phyloP scores from a whole-genome alignment of 148 eudicot genomes.

The Hydrangea macrophylla region DNA sequence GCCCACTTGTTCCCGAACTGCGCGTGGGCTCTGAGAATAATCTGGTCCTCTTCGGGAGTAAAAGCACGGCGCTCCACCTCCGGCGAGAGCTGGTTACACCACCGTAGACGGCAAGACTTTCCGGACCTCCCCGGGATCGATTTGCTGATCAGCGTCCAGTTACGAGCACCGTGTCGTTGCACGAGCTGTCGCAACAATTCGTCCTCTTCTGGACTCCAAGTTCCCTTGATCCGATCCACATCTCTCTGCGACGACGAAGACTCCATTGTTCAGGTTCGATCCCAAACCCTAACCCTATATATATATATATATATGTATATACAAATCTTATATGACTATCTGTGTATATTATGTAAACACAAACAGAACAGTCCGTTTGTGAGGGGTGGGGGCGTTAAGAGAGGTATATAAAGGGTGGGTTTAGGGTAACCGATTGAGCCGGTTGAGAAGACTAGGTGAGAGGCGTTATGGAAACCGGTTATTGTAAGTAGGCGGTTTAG shows the following conservation, averaged over 20 bases:
- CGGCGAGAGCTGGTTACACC: constrained; percentile 80
- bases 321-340: not conserved
- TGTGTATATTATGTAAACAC: not conserved
- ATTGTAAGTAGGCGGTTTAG: constrained; percentile 13
- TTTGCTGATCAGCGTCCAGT: constrained; percentile 58
- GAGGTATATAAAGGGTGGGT: constrained; percentile 17
- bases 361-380: not conserved
- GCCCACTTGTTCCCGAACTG: constrained; percentile 68
- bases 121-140: constrained; percentile 61
- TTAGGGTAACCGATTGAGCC: constrained; percentile 29
- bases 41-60: constrained; percentile 49
- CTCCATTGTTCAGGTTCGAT: not conserved
- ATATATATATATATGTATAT: not conserved
- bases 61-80: constrained; percentile 61
- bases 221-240: constrained; percentile 54
- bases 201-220: constrained; percentile 76
- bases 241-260: constrained; percentile 7
- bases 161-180: constrained; percentile 42
- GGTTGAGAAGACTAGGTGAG: constrained; percentile 9
- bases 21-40: constrained; percentile 44
- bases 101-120: constrained; percentile 62
- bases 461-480: constrained; percentile 28
- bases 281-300: constrained; percentile 31
- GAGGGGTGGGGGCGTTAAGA: not conserved
- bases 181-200: constrained; percentile 38